These are phyloP conservation scores for Warburgia ugandensis DNA, from an alignment of 164 flowering plant genomes.

Conservation along the genomic window DNA sequence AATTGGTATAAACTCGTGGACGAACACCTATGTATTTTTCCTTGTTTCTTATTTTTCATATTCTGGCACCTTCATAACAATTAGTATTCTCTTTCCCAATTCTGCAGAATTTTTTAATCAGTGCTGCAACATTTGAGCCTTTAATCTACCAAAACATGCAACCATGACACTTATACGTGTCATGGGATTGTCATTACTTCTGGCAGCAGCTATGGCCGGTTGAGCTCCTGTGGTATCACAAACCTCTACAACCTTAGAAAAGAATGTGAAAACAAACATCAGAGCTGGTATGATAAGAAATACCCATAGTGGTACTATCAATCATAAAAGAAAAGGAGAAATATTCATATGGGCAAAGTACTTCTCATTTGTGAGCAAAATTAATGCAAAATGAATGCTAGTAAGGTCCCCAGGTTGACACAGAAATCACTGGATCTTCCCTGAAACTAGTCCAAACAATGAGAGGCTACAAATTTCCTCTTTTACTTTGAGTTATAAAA, in stretches of 20 bases:
- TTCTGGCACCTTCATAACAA: no score
- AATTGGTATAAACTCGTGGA: no score
- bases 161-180: slow-evolving; percentile 6
- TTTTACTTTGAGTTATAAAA: no score
- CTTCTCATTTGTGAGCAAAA: no score
- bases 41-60: no score
- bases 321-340: neutral
- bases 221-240: slow-evolving; percentile 13
- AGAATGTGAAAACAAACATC: neutral
- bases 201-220: slow-evolving; percentile 2
- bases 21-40: no score
- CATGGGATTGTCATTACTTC: neutral
- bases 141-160: slow-evolving; percentile 58
- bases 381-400: no score
- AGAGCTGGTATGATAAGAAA: neutral
- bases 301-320: neutral
- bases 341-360: no score
- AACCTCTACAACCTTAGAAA: neutral
- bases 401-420: no score
- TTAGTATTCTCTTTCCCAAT: slow-evolving; percentile 22
- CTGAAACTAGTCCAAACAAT: no score
- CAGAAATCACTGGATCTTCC: no score
- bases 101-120: slow-evolving; percentile 28
- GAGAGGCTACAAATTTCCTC: no score
- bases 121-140: slow-evolving; percentile 48